A percentile compares a stretch with the other conserved stretches of the same genome.
Evolutionary conservation across 2,329 filamentous ascomycete genomes (phyloP).

Genomic region (Colletotrichum sidae): DNA sequence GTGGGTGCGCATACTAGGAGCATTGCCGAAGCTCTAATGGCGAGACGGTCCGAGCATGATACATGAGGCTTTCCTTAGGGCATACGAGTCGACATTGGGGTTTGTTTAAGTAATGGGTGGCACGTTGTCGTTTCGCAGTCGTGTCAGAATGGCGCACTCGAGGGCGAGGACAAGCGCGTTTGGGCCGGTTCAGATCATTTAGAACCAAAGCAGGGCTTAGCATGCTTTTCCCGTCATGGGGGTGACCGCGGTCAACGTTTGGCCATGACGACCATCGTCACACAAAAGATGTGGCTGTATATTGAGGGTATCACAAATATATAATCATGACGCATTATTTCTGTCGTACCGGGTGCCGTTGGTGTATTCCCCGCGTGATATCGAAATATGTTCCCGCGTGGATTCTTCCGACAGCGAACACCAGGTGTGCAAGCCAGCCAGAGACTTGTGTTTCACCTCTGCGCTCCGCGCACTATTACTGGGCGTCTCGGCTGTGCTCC

Average conservation of each 20-base stretch:
- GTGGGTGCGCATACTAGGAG: not conserved
- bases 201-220: slow-evolving; percentile 11
- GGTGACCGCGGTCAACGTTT: slow-evolving; percentile 4
- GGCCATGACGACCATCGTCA: slow-evolving; percentile 22
- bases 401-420: too few relatives aligned
- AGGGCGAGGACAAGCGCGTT: slow-evolving; percentile 9
- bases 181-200: slow-evolving; percentile 14
- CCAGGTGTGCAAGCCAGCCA: not conserved
- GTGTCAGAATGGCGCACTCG: not conserved
- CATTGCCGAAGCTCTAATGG: not conserved
- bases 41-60: slow-evolving; percentile 19
- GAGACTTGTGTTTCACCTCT: not conserved
- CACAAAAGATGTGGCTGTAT: slow-evolving; percentile 19
- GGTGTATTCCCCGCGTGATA: slow-evolving; percentile 11
- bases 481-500: slow-evolving; percentile 41
- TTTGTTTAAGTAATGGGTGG: slow-evolving; percentile 9
- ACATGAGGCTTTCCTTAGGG: slow-evolving; percentile 25
- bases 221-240: not conserved
- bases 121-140: slow-evolving; percentile 3
- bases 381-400: not conserved
- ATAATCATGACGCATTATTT: slow-evolving; percentile 26
- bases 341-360: not conserved
- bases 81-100: slow-evolving; percentile 15
- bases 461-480: slow-evolving; percentile 7
- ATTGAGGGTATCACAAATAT: slow-evolving; percentile 35